These are phyloP conservation scores for Edaphochlamys debaryana DNA, from an alignment of 139 green algal genomes.

Conservation along the genomic window DNA sequence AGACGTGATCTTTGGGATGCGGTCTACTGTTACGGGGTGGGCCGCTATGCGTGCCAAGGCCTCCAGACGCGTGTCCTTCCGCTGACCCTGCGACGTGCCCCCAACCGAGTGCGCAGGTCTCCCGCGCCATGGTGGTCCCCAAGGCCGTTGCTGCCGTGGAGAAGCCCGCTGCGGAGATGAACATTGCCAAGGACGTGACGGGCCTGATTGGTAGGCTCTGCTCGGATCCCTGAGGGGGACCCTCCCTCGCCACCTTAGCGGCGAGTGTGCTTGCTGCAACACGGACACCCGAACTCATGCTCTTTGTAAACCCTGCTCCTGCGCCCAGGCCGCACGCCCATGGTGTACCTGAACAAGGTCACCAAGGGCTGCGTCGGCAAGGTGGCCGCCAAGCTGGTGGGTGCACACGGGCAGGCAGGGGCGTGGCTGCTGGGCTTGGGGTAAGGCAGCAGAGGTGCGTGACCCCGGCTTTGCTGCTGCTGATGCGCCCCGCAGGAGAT, in stretches of 20 bases:
- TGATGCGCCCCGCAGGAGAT: conserved; percentile 76
- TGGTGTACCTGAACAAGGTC: neutral
- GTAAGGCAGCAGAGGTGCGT: neutral
- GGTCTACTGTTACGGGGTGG: no score
- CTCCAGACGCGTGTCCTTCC: no score
- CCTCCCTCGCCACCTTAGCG: no score
- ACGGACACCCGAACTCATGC: no score
- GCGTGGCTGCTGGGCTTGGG: no score
- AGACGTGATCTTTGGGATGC: no score
- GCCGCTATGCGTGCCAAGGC: no score
- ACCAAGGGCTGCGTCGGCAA: neutral
- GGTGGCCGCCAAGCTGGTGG: neutral
- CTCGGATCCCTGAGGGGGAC: no score
- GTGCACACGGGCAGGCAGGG: neutral
- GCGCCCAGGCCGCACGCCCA: neutral
- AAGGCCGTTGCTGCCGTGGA: conserved; percentile 16
- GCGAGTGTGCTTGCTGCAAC: no score
- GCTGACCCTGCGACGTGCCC: no score
- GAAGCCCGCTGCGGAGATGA: conserved; percentile 39
- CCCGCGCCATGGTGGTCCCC: neutral
- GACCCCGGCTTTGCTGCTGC: neutral
- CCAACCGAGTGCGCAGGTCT: no score
- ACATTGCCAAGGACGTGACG: conserved; percentile 62
- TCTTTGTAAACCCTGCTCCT: no score
- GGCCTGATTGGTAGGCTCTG: conserved; percentile 58